Evolutionary conservation across 2,329 filamentous ascomycete genomes (phyloP).

Genomic region (Fusarium ramigenum): DNA sequence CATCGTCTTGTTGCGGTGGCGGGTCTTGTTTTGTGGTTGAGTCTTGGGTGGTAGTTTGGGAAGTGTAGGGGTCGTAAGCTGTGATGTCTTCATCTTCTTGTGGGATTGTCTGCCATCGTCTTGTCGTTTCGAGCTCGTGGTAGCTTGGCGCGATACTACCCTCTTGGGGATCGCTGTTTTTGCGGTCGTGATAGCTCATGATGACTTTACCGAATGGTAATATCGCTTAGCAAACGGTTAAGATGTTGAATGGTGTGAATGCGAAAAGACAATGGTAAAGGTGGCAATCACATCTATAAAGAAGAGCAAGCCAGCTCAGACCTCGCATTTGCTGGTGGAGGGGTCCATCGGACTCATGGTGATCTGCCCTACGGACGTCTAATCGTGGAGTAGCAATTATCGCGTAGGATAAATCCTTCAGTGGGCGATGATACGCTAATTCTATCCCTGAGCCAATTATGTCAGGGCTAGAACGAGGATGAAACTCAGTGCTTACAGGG

Average conservation of each 20-base stretch:
- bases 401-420: not conserved
- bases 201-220: not conserved
- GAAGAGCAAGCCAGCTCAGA: not conserved
- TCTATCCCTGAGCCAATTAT: not conserved
- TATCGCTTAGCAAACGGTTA: not conserved
- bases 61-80: slow-evolving; percentile 13
- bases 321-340: not conserved
- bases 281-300: not conserved
- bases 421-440: not conserved
- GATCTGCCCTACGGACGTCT: slow-evolving; percentile 3
- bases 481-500: slow-evolving; percentile 19
- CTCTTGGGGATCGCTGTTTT: not conserved
- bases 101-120: slow-evolving; percentile 3
- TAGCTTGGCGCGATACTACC: slow-evolving; percentile 2
- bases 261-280: not conserved
- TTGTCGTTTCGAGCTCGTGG: slow-evolving; percentile 19
- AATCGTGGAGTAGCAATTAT: not conserved
- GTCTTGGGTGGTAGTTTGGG: not conserved
- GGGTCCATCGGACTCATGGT: slow-evolving; percentile 8
- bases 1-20: not conserved
- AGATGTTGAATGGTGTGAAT: not conserved
- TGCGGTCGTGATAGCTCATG: slow-evolving; percentile 10
- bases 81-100: slow-evolving; percentile 7
- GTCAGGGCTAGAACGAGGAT: rapidly evolving
- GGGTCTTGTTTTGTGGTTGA: not conserved